These are phyloP conservation scores for Urtica urens DNA, from an alignment of 306 rosid species.

Conservation along the genomic window DNA sequence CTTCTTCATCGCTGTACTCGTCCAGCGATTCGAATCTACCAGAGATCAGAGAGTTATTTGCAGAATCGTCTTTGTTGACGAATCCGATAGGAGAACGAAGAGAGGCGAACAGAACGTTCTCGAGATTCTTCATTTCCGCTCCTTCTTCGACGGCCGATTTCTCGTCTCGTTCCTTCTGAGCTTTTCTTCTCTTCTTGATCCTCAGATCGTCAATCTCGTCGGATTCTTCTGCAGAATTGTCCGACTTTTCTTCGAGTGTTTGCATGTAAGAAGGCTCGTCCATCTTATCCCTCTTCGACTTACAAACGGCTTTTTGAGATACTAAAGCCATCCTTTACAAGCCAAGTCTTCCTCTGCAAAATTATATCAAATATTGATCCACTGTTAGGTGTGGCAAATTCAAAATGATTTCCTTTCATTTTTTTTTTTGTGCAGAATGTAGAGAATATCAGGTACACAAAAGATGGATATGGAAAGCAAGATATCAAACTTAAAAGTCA, in stretches of 20 bases:
- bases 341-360: conserved; percentile 25
- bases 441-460: too few species aligned
- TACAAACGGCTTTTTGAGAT: conserved; percentile 45
- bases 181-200: conserved; percentile 49
- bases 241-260: conserved; percentile 16
- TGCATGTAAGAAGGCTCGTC: conserved; percentile 17
- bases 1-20: conserved; percentile 22
- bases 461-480: too few species aligned
- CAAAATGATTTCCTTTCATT: too few species aligned
- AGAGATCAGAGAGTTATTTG: conserved; percentile 31
- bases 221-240: conserved; percentile 9
- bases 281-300: conserved; percentile 25
- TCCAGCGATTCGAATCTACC: conserved; percentile 28
- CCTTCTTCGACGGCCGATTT: conserved; percentile 33
- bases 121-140: conserved; percentile 62
- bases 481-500: too few species aligned
- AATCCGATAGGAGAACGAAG: conserved; percentile 58
- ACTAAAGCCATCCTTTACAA: conserved; percentile 58
- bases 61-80: conserved; percentile 51
- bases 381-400: too few species aligned
- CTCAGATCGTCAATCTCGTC: conserved; percentile 21
- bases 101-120: conserved; percentile 59
- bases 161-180: conserved; percentile 26
- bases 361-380: too few species aligned
- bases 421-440: too few species aligned